Conservation (phyloP, 768 basidiomycete species). For the Mycena pura region DNA sequence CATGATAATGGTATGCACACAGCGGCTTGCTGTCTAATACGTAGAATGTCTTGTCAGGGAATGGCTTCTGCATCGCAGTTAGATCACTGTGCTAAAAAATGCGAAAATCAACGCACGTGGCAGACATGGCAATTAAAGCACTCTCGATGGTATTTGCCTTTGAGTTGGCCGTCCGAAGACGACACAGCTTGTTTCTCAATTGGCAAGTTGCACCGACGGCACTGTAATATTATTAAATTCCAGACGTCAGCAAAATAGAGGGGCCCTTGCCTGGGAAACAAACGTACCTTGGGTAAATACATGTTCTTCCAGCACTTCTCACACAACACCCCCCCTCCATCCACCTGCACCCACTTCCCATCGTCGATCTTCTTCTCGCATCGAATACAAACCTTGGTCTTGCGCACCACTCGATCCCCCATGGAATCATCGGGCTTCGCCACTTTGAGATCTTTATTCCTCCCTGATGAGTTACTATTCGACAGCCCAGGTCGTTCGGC, state of each 20-base stretch:
- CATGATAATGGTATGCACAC: conserved; percentile 93
- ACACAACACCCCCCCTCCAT: conserved; percentile 79
- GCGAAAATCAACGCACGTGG: conserved; percentile 52
- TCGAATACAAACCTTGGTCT: conserved; percentile 62
- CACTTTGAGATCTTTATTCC: conserved; percentile 1
- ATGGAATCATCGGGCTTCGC: conserved; percentile 29
- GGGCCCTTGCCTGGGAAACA: neutral
- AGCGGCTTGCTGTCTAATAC: conserved; percentile 90
- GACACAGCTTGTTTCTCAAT: conserved; percentile 94
- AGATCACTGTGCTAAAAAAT: neutral
- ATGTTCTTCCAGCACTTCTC: conserved; percentile 95
- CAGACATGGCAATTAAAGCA: conserved; percentile 92
- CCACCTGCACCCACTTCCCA: conserved; percentile 83
- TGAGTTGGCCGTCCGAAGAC: conserved; percentile 90
- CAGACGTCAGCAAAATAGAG: conserved; percentile 6
- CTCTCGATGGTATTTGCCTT: conserved; percentile 92
- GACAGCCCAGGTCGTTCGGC: conserved; percentile 31
- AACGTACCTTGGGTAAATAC: conserved; percentile 87
- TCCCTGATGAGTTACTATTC: conserved; percentile 43
- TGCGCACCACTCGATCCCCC: conserved; percentile 41
- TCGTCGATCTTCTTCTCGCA: conserved; percentile 78
- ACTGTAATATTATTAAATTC: conserved; percentile 50
- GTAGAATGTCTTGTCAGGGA: conserved; percentile 92
- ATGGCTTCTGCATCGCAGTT: conserved; percentile 66
- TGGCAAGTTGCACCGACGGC: conserved; percentile 83